These are phyloP conservation scores for Litsea cubeba DNA, from an alignment of 164 flowering plant genomes.

Conservation along the genomic window DNA sequence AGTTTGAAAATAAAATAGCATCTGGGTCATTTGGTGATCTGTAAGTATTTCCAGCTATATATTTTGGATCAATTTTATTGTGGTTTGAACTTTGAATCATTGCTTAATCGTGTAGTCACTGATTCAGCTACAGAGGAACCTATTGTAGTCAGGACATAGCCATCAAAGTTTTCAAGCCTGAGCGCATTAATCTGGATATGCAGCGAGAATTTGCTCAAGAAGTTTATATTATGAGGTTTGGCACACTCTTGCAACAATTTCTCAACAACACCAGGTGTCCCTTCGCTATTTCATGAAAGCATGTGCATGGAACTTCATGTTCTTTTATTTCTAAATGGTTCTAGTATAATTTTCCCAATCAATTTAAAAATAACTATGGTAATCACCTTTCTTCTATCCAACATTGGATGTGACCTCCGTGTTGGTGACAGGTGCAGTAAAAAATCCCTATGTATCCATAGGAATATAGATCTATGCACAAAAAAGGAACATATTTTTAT, in stretches of 20 bases:
- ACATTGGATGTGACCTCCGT: too few relatives aligned
- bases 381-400: too few relatives aligned
- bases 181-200: constrained; percentile 61
- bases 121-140: constrained; percentile 69
- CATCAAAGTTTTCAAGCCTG: constrained; percentile 77
- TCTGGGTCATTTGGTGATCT: constrained; percentile 76
- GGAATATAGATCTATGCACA: too few relatives aligned
- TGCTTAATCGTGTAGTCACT: neutral
- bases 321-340: too few relatives aligned
- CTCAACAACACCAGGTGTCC: neutral
- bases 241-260: neutral
- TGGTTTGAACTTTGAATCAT: neutral
- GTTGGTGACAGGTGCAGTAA: too few relatives aligned
- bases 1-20: constrained; percentile 62
- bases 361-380: too few relatives aligned
- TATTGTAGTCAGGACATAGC: constrained; percentile 93
- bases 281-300: too few relatives aligned
- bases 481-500: too few relatives aligned
- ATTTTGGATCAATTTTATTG: neutral
- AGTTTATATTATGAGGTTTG: constrained; percentile 90
- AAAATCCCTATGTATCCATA: too few relatives aligned
- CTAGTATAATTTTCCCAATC: too few relatives aligned
- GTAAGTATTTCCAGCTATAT: constrained; percentile 44
- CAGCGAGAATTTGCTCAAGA: constrained; percentile 84
- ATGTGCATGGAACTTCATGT: too few relatives aligned